Base-by-base conservation (phyloP, 345 rosid genomes). In the Eucalyptus cloeziana region DNA sequence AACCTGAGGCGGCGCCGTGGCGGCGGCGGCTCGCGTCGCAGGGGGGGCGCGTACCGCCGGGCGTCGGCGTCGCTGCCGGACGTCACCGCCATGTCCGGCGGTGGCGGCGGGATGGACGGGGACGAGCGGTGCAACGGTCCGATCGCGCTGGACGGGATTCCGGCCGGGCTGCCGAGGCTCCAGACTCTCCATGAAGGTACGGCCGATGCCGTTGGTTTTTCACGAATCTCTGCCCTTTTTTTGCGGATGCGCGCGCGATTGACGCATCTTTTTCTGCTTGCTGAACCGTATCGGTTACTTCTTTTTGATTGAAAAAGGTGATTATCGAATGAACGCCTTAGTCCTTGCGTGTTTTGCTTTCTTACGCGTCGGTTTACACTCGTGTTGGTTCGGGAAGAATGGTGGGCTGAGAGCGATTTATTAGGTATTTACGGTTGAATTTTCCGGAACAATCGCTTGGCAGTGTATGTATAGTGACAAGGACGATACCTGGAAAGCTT, bases 111-210 rank as follows among this genome's bases (percentile, higher is more conserved):
- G 30, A 79, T 89, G 79, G 98, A 94, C 58, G 95, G 91, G 10
- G 96, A 91, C 52, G 96, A 96, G 87, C 94, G 93, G 79, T 89
- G 94, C 85, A 98, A 95, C 87, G 99, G 98, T n/a, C 92, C 94
- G 52, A 43, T 94, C 24, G 92, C 91, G 49, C 94, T 93, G 5
- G 99, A 96, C 6, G 97, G 94, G 87, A 98, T 97, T 91, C 99
- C 99, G 25, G 92, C 93, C 5, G 99, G 97, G 30, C 91, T 97
- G 90, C 99, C 99, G 10, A 92, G 95, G 91, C 96, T 98, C 83
- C 99, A 95, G 86, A 94, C 96, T 33, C 90, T 96, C 86, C 94
- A 93, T 67, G 96, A 97, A 96, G 99, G 99, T 98, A 95, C 87
- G 90, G 15, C 22, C 56, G 58, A 58, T 51, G 24, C 25, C 62